A percentile compares a stretch with the other conserved stretches of the same genome.
These are phyloP conservation scores for Skeletonema marinoi DNA, from an alignment of 108 stramenopile species.

Conservation along the genomic window DNA sequence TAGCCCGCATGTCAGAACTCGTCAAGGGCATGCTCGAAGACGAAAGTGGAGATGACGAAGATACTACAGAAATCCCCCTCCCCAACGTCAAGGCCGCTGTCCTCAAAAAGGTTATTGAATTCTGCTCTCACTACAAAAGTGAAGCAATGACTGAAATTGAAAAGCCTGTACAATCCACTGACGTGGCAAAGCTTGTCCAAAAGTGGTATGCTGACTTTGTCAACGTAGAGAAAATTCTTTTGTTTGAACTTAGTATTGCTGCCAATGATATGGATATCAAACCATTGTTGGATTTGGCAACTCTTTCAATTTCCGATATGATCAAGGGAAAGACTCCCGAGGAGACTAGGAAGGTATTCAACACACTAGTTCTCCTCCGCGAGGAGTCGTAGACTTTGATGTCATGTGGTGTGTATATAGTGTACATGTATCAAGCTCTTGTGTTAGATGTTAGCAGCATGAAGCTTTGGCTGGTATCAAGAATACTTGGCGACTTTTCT, in stretches of 20 bases:
- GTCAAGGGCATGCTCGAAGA: slow-evolving; percentile 98
- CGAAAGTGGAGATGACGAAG: slow-evolving; percentile 82
- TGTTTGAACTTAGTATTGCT: slow-evolving; percentile 98
- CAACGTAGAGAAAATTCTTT: slow-evolving; percentile 93
- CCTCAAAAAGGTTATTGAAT: slow-evolving; percentile 98
- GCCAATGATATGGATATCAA: slow-evolving; percentile 99
- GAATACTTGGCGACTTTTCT: no score
- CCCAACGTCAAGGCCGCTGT: slow-evolving; percentile 97
- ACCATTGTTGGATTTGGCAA: slow-evolving; percentile 97
- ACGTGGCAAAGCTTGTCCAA: slow-evolving; percentile 98
- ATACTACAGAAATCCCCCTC: slow-evolving; percentile 95
- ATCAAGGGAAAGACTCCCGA: slow-evolving; percentile 99
- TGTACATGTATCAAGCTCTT: no score
- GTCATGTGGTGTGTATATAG: no score
- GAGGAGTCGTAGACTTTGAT: slow-evolving; percentile 88
- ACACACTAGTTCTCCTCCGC: no score
- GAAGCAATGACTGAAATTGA: slow-evolving; percentile 99
- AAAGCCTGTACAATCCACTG: slow-evolving; percentile 96
- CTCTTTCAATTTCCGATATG: slow-evolving; percentile 98
- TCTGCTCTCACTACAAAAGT: slow-evolving; percentile 89
- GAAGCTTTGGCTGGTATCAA: no score
- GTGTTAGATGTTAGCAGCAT: no score
- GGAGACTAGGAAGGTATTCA: slow-evolving; percentile 97
- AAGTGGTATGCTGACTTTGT: slow-evolving; percentile 99
- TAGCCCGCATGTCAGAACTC: slow-evolving; percentile 97